A percentile compares a stretch with the other conserved stretches of the same genome.
These are phyloP conservation scores for Ramaria rubella DNA, from an alignment of 768 basidiomycete species.

Conservation along the genomic window DNA sequence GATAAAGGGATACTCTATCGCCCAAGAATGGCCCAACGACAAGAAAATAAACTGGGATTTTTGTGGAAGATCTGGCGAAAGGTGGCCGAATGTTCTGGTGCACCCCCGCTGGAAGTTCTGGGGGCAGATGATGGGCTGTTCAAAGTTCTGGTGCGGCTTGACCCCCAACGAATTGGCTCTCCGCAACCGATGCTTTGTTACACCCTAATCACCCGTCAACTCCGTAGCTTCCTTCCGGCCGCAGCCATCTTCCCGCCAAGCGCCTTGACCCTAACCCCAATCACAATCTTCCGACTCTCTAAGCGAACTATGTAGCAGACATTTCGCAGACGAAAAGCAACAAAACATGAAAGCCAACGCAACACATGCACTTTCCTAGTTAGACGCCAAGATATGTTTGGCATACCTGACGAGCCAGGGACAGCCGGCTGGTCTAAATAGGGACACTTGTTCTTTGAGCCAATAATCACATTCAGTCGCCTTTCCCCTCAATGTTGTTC, in stretches of 20 bases:
- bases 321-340: no score
- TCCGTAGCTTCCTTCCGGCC: slow-evolving; percentile 2
- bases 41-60: not conserved
- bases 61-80: not conserved
- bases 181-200: slow-evolving; percentile 3
- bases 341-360: no score
- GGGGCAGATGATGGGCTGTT: slow-evolving; percentile 1
- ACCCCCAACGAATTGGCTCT: slow-evolving; percentile 7
- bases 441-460: no score
- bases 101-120: slow-evolving; percentile 4
- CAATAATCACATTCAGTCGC: no score
- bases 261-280: not conserved
- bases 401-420: no score
- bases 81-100: not conserved
- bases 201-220: not conserved
- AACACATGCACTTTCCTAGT: no score
- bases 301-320: no score
- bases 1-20: not conserved
- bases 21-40: not conserved
- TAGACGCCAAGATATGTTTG: no score
- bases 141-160: not conserved
- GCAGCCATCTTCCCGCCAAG: not conserved
- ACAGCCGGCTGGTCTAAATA: no score
- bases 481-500: no score
- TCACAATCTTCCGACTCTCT: not conserved